Percentiles rank a stretch among this genome's conserved stretches.
phyloP scores from a whole-genome alignment of 164 flowering plant genomes.

The grape (Vitis vinifera) region DNA sequence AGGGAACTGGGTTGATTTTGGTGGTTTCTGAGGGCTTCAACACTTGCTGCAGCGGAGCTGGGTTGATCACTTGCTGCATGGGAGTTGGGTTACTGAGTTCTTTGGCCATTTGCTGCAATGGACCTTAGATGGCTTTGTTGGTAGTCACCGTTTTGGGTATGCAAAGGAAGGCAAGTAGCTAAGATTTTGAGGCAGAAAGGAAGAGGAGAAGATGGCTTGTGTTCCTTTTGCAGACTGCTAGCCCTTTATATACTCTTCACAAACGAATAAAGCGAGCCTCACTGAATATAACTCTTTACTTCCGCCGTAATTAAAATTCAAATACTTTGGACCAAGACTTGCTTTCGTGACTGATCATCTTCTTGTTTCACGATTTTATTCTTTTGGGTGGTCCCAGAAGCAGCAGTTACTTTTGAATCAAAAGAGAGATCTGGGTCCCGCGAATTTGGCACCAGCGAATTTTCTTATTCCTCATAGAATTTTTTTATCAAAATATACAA shows the following conservation, averaged over 20 bases:
- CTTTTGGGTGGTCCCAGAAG: too few relatives aligned
- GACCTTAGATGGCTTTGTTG: neutral
- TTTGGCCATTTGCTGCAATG: neutral
- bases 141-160: neutral
- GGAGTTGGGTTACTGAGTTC: too few relatives aligned
- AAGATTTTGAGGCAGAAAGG: neutral
- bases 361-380: neutral
- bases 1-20: too few relatives aligned
- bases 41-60: too few relatives aligned
- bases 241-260: conserved; percentile 7
- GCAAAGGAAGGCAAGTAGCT: neutral
- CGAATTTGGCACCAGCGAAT: too few relatives aligned
- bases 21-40: too few relatives aligned
- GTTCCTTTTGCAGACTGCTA: neutral
- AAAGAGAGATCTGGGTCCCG: too few relatives aligned
- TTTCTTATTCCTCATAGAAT: too few relatives aligned
- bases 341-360: neutral
- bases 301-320: conserved; percentile 3
- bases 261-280: conserved; percentile 4
- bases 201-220: conserved; percentile 3
- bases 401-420: too few relatives aligned
- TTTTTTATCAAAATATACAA: too few relatives aligned
- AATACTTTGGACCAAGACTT: neutral
- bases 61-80: too few relatives aligned
- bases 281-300: conserved; percentile 30